These are phyloP conservation scores for Phytophthora pinifolia DNA, from an alignment of 352 stramenopile species.

Conservation along the genomic window DNA sequence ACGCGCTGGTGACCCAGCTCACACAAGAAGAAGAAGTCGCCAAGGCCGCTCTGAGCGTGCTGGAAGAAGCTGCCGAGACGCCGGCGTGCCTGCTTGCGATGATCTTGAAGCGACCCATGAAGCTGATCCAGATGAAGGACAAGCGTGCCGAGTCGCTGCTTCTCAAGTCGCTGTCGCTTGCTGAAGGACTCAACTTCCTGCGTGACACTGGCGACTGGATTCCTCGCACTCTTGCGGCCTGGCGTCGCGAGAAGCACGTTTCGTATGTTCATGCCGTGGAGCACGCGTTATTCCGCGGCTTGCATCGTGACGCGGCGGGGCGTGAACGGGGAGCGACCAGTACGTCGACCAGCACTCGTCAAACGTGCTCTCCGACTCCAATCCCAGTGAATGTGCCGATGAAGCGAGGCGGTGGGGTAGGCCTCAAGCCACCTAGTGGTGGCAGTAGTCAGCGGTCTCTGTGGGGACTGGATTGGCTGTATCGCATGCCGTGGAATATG, in stretches of 20 bases:
- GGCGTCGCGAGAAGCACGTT: slow-evolving; percentile 83
- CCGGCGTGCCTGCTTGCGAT: slow-evolving; percentile 82
- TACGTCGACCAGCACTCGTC: slow-evolving; percentile 33
- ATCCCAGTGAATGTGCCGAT: slow-evolving; percentile 86
- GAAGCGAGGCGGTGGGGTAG: slow-evolving; percentile 67
- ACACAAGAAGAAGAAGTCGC: slow-evolving; percentile 86
- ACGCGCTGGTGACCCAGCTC: slow-evolving; percentile 82
- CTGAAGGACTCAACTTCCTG: slow-evolving; percentile 78
- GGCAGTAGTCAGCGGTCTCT: slow-evolving; percentile 65
- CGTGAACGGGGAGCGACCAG: slow-evolving; percentile 48
- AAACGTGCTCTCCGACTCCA: slow-evolving; percentile 66
- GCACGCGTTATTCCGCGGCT: slow-evolving; percentile 75
- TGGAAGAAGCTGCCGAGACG: slow-evolving; percentile 86
- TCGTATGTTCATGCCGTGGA: slow-evolving; percentile 86
- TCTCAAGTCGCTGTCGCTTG: slow-evolving; percentile 82
- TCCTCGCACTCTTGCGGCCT: slow-evolving; percentile 65
- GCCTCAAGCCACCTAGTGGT: slow-evolving; percentile 48
- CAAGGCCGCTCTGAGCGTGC: slow-evolving; percentile 82
- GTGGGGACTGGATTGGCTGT: slow-evolving; percentile 88
- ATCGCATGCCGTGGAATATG: slow-evolving; percentile 92
- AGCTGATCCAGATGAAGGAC: slow-evolving; percentile 79
- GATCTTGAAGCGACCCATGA: slow-evolving; percentile 77
- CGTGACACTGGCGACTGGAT: slow-evolving; percentile 86
- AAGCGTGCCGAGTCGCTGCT: slow-evolving; percentile 79
- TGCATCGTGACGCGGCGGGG: slow-evolving; percentile 78